These are phyloP conservation scores for Spergularia azorica DNA, from an alignment of 179 eudicot genomes.

Conservation along the genomic window DNA sequence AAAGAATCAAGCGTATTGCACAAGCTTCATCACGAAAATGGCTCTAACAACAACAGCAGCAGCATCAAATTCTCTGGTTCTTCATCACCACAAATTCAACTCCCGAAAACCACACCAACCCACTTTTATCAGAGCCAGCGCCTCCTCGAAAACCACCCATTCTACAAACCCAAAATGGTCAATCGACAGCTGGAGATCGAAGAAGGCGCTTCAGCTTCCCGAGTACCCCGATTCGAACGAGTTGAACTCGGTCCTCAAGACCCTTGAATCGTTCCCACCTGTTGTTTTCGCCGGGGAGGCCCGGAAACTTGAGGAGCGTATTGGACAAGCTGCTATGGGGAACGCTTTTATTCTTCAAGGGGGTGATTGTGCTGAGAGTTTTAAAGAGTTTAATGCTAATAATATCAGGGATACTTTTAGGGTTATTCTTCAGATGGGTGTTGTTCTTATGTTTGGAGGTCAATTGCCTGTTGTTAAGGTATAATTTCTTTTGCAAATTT, in stretches of 20 bases:
- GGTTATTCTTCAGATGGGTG: constrained; percentile 54
- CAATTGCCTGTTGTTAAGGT: constrained; percentile 56
- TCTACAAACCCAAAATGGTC: constrained; percentile 32
- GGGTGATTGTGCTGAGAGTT: constrained; percentile 58
- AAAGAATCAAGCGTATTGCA: neutral
- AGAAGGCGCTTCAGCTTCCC: constrained; percentile 44
- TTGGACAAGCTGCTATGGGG: constrained; percentile 48
- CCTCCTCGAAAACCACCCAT: neutral
- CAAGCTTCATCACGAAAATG: constrained; percentile 6
- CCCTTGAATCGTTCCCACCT: constrained; percentile 44
- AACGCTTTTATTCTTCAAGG: constrained; percentile 43
- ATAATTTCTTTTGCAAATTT: neutral
- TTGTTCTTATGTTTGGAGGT: constrained; percentile 53
- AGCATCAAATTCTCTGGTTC: constrained; percentile 19
- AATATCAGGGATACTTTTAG: constrained; percentile 53
- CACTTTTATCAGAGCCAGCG: constrained; percentile 24
- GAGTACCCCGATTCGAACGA: constrained; percentile 40
- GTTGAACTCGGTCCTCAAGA: constrained; percentile 31
- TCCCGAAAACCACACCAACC: constrained; percentile 31
- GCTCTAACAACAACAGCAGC: constrained; percentile 28
- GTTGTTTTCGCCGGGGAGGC: constrained; percentile 52
- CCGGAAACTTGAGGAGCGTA: constrained; percentile 40
- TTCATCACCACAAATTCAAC: constrained; percentile 12
- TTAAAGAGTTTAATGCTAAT: constrained; percentile 50
- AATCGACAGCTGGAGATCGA: constrained; percentile 43